Conservation (phyloP, 2,329 filamentous ascomycete species). For the Metarhizium anisopliae region DNA sequence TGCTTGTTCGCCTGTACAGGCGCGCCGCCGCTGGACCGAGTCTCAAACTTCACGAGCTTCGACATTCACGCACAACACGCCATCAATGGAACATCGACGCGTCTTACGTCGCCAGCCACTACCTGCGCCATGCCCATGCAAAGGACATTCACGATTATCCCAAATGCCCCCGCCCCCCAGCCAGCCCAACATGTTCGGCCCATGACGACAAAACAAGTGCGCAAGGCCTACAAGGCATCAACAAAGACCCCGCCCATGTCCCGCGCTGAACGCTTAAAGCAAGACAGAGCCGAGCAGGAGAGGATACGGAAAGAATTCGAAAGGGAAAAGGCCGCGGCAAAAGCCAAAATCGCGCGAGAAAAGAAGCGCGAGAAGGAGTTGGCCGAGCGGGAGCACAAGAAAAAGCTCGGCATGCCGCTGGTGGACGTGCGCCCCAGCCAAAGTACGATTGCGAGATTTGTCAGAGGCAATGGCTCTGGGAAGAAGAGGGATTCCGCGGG, state of each 20-base stretch:
- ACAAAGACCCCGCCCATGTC: constrained; percentile 28
- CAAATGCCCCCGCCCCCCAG: constrained; percentile 15
- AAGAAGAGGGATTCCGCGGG: constrained; percentile 22
- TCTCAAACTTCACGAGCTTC: background rate
- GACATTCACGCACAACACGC: background rate
- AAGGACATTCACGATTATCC: constrained; percentile 36
- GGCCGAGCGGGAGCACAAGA: constrained; percentile 39
- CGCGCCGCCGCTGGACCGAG: too few relatives aligned
- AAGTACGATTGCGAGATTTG: constrained; percentile 45
- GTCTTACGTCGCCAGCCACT: background rate
- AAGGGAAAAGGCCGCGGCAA: constrained; percentile 36
- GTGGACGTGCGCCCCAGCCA: constrained; percentile 48
- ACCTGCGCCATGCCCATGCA: constrained; percentile 25
- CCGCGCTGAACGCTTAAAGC: constrained; percentile 27
- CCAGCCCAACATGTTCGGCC: constrained; percentile 7
- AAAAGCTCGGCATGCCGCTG: constrained; percentile 42
- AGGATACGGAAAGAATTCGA: constrained; percentile 44
- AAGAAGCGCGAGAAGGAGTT: constrained; percentile 47
- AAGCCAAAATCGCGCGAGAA: constrained; percentile 41
- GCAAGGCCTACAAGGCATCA: constrained; percentile 27
- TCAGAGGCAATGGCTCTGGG: constrained; percentile 25
- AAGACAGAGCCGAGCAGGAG: constrained; percentile 42
- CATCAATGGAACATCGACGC: background rate
- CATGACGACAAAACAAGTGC: constrained; percentile 34
- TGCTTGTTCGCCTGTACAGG: too few relatives aligned